Conservation (phyloP, 305 asterid species). For the Fraxinus ornus region DNA sequence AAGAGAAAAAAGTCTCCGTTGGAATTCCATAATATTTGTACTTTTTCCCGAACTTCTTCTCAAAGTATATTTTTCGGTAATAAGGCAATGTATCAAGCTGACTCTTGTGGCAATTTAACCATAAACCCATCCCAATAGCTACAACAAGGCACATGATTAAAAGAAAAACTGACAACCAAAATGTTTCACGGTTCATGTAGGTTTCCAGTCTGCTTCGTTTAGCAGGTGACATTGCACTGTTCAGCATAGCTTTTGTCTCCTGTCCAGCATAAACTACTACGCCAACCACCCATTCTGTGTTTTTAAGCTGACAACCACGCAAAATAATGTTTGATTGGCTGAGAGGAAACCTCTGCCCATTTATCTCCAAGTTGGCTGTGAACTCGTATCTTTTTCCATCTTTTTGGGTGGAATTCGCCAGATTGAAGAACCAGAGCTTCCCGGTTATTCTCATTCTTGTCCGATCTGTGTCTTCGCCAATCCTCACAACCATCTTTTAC, state of each 20-base stretch:
- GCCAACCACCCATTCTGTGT: constrained; percentile 92
- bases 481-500: constrained; percentile 98
- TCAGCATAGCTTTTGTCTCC: constrained; percentile 96
- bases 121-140: constrained; percentile 82
- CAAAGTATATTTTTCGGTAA: constrained; percentile 69
- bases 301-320: constrained; percentile 99
- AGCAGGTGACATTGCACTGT: constrained; percentile 85
- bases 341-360: constrained; percentile 66
- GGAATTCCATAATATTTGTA: constrained; percentile 87
- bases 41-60: constrained; percentile 48
- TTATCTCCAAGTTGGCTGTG: constrained; percentile 87
- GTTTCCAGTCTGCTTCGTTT: constrained; percentile 95
- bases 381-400: constrained; percentile 93
- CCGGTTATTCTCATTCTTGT: constrained; percentile 91
- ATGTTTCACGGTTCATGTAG: constrained; percentile 91
- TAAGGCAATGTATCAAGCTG: constrained; percentile 85
- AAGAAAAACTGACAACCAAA: constrained; percentile 90
- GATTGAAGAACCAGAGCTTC: constrained; percentile 76
- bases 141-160: constrained; percentile 82
- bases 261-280: constrained; percentile 98
- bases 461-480: constrained; percentile 99
- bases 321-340: constrained; percentile 90
- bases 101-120: constrained; percentile 66
- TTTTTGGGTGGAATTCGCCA: constrained; percentile 56
- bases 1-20: constrained; percentile 88